phyloP scores from a whole-genome alignment of 2,329 filamentous ascomycete species.

The Talaromyces sp. region DNA sequence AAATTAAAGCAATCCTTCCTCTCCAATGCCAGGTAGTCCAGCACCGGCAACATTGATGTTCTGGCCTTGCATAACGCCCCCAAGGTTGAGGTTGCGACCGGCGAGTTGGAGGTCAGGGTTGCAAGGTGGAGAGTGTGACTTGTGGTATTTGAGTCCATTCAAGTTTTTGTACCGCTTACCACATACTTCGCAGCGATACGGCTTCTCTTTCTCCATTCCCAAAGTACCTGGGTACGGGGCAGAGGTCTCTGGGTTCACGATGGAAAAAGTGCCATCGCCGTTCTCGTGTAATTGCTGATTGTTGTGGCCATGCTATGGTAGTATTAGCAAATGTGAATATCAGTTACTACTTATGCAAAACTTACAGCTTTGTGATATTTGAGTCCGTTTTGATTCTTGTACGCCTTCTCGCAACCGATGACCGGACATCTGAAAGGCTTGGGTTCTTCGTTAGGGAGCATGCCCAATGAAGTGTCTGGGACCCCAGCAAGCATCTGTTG shows the following conservation, averaged over 20 bases:
- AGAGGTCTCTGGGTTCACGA: slow-evolving; percentile 92
- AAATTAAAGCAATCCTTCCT: slow-evolving; percentile 34
- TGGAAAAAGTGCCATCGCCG: slow-evolving; percentile 93
- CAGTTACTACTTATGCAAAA: slow-evolving; percentile 20
- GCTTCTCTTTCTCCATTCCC: slow-evolving; percentile 99
- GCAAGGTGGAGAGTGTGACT: slow-evolving; percentile 79
- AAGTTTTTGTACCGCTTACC: slow-evolving; percentile 99
- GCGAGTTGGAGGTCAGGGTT: slow-evolving; percentile 70
- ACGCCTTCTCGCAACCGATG: slow-evolving; percentile 97
- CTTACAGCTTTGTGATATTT: slow-evolving; percentile 75
- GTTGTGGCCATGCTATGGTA: slow-evolving; percentile 72
- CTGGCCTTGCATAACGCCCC: slow-evolving; percentile 41
- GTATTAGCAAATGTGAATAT: slow-evolving; percentile 17
- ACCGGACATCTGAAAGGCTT: slow-evolving; percentile 98
- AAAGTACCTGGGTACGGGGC: slow-evolving; percentile 90
- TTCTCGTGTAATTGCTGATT: slow-evolving; percentile 97
- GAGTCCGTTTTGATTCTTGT: slow-evolving; percentile 98
- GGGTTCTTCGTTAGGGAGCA: slow-evolving; percentile 71
- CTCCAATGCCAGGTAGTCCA: slow-evolving; percentile 42
- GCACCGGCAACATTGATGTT: slow-evolving; percentile 44
- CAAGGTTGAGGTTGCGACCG: slow-evolving; percentile 32
- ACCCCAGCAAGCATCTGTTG: slow-evolving; percentile 57
- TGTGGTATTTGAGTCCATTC: slow-evolving; percentile 94
- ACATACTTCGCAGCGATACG: slow-evolving; percentile 93
- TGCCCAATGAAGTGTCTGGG: slow-evolving; percentile 38